Conservation (phyloP, 495 filamentous ascomycete species). For the Aspergillus sclerotioniger region DNA sequence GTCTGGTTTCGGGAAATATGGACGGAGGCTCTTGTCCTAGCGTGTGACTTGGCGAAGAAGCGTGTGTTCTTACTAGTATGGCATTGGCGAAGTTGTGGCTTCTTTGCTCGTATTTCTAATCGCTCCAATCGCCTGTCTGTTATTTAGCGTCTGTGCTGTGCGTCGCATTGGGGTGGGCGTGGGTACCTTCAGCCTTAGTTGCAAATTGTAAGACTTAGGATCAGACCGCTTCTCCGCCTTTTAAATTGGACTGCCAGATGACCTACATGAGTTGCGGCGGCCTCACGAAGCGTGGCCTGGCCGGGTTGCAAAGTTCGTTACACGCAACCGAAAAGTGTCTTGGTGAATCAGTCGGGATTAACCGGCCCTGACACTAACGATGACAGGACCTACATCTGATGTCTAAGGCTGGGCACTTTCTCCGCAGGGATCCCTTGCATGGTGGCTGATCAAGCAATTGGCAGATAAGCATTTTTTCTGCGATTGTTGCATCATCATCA, state of each 20-base stretch:
- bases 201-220: slow-evolving; percentile 7
- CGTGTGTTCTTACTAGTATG: slow-evolving; percentile 6
- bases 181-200: slow-evolving; percentile 13
- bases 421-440: neutral
- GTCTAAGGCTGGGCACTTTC: neutral
- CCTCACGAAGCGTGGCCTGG: neutral
- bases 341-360: neutral
- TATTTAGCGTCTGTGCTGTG: slow-evolving; percentile 34
- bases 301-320: too few relatives aligned
- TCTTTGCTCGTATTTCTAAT: slow-evolving; percentile 5
- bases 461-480: too few relatives aligned
- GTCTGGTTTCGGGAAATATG: neutral
- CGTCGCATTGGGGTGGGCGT: slow-evolving; percentile 35
- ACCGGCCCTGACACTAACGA: neutral
- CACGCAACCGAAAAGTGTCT: too few relatives aligned
- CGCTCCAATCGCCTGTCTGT: slow-evolving; percentile 9
- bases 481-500: neutral
- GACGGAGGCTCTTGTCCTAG: slow-evolving; percentile 7
- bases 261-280: neutral
- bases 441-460: neutral
- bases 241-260: neutral
- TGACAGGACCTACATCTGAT: neutral
- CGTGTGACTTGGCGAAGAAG: slow-evolving; percentile 1
- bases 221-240: slow-evolving; percentile 4
- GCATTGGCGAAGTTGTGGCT: slow-evolving; percentile 9